Base-by-base conservation (phyloP, 2,329 filamentous ascomycete species). In the Karstenula rhodostoma region DNA sequence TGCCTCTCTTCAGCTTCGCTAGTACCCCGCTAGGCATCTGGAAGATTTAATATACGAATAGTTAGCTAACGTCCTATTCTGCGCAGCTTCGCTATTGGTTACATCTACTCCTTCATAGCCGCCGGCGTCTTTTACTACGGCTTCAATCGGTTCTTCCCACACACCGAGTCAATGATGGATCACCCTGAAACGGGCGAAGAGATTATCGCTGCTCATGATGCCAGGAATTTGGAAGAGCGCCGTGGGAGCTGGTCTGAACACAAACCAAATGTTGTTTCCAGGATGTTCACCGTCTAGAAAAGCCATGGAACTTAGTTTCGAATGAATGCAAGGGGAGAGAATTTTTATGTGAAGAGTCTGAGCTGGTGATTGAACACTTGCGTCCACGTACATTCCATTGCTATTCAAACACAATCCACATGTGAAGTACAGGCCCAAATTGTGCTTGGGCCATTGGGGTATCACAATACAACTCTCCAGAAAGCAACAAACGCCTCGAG, bases 101-200 rank as follows among this genome's bases (percentile, higher is more conserved):
- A 77, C 59, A 70, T 77, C 35, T 77, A 77, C 60, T 77, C 74
- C 9, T 77, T 77, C 63, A 49, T 73, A 59, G 68, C 73, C 15
- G 68, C 75, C 7, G 73, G 73, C 13, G 48, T 77, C 29, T 75
- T 77, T 56, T 77, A 77, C 67, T 77, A 65, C 61, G 56, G 43
- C 32, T 72, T 77, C 61, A 77, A 73, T 57, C 63, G 66, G 8
- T 76, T 70, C 55, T 69, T 70, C 56, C 74, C 75, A n/a, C 87
- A 91, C 9, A 91, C 87, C 78, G 95, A 95, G 82, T 89, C 95
- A 56, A 93, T 93, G 89, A 84, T 96, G 76, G 92, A 96, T 75
- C 89, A 91, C 1, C 87, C 96, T 13, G 81, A 80, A 33, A 83
- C 82, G n/a, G 87, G 89, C 50, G 87, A 90, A 72, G 86, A 87